Base-by-base conservation (phyloP, 306 rosid genomes). In the Malus sieversii region DNA sequence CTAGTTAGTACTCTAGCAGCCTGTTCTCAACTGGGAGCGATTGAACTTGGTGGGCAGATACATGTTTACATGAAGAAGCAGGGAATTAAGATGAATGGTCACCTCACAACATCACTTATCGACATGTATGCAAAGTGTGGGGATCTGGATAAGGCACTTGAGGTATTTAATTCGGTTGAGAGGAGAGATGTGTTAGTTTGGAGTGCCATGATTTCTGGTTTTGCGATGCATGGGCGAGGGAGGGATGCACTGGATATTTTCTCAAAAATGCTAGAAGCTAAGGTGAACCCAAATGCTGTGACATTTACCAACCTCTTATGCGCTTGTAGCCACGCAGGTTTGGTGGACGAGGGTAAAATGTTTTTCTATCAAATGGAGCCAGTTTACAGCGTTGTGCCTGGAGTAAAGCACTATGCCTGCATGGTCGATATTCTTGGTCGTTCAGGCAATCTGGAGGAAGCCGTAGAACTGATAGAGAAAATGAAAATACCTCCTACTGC, bases 81-180 rank as follows among this genome's bases (percentile, higher is more conserved):
- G 33, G 86, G 79, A 30, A 78, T 87, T 64, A 51, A 68, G 60
- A 60, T 87, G 52, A 87, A 85, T 52, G 82, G 76, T 64, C 90
- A 87, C 78, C 73, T 87, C 68, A 83, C 79, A 4, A 84, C 90
- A 52, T 80, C 93, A 1, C 91, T 89, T 46, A 79, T 89, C 30
- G 88, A 89, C 80, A 89, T 87, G 93, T 89, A 89, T 77, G 79
- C 89, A 62, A 89, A 85, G 77, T 87, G 91, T 74, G 94, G 94
- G 66, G 87, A 81, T 78, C 77, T 85, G 35, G 82, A 89, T 65
- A 84, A 87, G 75, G 87, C 90, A 33, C 82, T 76, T n/a, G 90
- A 82, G 74, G 88, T 87, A 15, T 87, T 85, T 77, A 40, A 44
- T 30, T 80, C 78, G 2, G 86, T 15, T n/a, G 87, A 80, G 77